These are phyloP conservation scores for Arthrobotrys iridis DNA, from an alignment of 2,329 filamentous ascomycete species.

Conservation along the genomic window DNA sequence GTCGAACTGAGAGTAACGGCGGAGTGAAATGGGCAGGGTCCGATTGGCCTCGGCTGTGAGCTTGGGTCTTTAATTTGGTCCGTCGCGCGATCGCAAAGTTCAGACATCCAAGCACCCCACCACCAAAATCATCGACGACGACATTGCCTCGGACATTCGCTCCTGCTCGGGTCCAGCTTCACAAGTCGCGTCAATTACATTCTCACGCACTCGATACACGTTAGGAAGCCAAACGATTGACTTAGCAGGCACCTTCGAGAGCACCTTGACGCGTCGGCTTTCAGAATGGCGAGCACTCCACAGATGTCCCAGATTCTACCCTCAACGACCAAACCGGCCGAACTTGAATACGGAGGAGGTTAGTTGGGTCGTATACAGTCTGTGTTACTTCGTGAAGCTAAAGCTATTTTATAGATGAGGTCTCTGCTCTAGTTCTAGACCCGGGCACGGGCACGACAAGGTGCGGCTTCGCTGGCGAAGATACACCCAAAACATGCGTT, in stretches of 20 bases:
- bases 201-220: neutral
- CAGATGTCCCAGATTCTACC: slow-evolving; percentile 43
- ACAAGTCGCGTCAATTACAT: slow-evolving; percentile 12
- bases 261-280: slow-evolving; percentile 38
- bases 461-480: slow-evolving; percentile 96
- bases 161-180: neutral
- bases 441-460: slow-evolving; percentile 90
- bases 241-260: neutral
- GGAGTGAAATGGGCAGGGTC: slow-evolving; percentile 31
- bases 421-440: slow-evolving; percentile 95
- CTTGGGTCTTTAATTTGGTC: slow-evolving; percentile 30
- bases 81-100: slow-evolving; percentile 51
- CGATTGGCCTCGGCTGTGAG: slow-evolving; percentile 45
- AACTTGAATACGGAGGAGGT: slow-evolving; percentile 54
- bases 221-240: neutral
- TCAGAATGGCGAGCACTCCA: slow-evolving; percentile 52
- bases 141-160: neutral
- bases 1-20: slow-evolving; percentile 14
- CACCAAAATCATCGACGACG: neutral
- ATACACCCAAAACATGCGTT: slow-evolving; percentile 91
- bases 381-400: neutral
- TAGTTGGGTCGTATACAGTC: neutral
- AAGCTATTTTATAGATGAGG: slow-evolving; percentile 75
- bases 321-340: slow-evolving; percentile 49
- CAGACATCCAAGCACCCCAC: slow-evolving; percentile 8